phyloP scores from a whole-genome alignment of 257 asterid species.

The Solanum sejunctum region DNA sequence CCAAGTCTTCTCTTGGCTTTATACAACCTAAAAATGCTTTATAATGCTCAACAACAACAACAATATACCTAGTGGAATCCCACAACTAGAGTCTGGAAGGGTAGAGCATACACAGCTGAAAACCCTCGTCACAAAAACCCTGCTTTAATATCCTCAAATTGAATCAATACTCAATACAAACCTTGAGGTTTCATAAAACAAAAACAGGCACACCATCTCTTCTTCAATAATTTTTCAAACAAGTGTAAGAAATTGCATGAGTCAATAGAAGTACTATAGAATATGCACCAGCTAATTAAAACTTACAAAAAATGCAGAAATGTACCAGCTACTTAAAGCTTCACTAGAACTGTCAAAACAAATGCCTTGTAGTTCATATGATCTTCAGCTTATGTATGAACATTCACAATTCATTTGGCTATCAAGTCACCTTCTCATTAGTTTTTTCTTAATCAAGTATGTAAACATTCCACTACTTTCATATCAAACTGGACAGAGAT shows the following conservation, averaged over 20 bases:
- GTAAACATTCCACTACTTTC: neutral
- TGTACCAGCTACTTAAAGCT: neutral
- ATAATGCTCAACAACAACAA: neutral
- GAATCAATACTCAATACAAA: neutral
- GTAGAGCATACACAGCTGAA: too few species aligned
- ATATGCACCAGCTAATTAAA: neutral
- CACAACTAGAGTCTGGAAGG: too few species aligned
- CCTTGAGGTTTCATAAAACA: neutral
- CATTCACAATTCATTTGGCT: neutral
- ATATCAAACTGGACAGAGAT: neutral
- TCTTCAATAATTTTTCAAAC: neutral
- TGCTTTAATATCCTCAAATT: neutral
- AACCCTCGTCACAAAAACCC: too few species aligned
- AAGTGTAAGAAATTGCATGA: neutral
- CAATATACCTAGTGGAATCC: too few species aligned
- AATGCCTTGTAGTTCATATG: neutral
- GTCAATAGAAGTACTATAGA: neutral
- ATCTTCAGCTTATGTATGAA: neutral
- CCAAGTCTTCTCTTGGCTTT: neutral
- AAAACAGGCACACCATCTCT: neutral
- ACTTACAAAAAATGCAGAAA: neutral
- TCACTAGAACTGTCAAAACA: neutral
- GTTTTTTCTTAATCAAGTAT: neutral
- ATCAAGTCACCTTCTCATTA: neutral
- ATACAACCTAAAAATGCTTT: neutral